Evolutionary conservation across 75 land plant genomes (phyloP).

Genomic region (Cryptomeria japonica): DNA sequence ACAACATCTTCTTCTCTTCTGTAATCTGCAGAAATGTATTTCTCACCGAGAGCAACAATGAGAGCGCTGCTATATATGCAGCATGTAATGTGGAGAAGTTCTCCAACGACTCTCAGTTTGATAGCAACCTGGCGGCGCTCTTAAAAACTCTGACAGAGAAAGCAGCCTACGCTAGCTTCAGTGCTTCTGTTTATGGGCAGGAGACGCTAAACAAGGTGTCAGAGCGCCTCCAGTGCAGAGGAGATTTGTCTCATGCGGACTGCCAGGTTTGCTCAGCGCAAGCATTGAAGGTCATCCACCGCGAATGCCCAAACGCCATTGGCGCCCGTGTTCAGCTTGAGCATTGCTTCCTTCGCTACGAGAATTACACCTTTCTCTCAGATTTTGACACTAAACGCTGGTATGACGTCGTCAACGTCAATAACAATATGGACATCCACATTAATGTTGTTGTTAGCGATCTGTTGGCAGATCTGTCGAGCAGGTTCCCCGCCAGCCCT

Average conservation of each 20-base stretch:
- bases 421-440: background rate
- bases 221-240: background rate
- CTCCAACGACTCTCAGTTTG: background rate
- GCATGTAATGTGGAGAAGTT: background rate
- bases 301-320: background rate
- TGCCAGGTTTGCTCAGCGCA: background rate
- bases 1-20: no score
- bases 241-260: background rate
- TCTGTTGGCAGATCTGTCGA: background rate
- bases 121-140: no score
- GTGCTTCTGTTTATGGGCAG: background rate
- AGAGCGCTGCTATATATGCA: background rate
- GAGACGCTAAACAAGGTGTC: background rate
- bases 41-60: no score
- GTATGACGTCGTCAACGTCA: background rate
- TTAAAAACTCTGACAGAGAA: background rate
- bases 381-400: background rate
- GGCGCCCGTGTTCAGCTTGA: constrained; percentile 1
- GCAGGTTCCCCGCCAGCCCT: background rate
- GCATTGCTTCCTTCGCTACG: background rate
- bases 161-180: background rate
- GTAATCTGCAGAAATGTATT: no score
- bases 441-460: background rate
- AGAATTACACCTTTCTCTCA: background rate
- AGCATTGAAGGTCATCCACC: background rate